phyloP scores from a whole-genome alignment of 495 filamentous ascomycete species.

The Lasiosphaeria ovina region DNA sequence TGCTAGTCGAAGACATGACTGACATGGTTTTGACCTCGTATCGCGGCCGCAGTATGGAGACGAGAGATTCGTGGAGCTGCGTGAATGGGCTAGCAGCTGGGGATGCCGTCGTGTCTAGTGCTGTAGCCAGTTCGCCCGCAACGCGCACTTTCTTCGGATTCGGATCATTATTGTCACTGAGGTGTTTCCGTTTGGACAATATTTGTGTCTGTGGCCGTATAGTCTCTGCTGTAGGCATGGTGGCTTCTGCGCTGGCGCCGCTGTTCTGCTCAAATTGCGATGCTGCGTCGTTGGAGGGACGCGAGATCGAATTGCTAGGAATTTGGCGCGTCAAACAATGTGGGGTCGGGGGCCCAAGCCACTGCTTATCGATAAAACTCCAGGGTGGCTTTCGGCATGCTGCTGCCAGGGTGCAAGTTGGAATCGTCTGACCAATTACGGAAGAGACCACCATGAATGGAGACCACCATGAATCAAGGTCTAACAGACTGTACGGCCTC shows the following conservation, averaged over 20 bases:
- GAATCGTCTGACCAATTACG: neutral
- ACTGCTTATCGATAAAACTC: slow-evolving; percentile 12
- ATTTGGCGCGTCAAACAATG: slow-evolving; percentile 8
- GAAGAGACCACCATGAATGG: too few species aligned
- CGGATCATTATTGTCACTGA: slow-evolving; percentile 12
- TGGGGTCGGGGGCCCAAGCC: slow-evolving; percentile 1
- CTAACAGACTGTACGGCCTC: too few species aligned
- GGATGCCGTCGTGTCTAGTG: slow-evolving; percentile 10
- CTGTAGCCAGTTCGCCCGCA: neutral
- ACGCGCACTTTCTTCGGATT: slow-evolving; percentile 23
- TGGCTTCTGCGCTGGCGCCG: neutral
- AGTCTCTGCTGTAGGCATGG: slow-evolving; percentile 7
- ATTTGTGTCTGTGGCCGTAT: neutral
- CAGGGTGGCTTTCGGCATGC: neutral
- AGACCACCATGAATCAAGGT: too few species aligned
- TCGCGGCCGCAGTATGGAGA: slow-evolving; percentile 26
- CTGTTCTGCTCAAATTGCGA: neutral
- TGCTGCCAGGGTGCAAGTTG: neutral
- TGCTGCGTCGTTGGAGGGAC: neutral
- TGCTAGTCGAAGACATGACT: slow-evolving; percentile 56
- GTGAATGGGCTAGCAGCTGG: slow-evolving; percentile 9
- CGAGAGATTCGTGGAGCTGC: slow-evolving; percentile 26
- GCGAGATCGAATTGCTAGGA: neutral
- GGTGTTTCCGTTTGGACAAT: slow-evolving; percentile 22
- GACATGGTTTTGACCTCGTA: slow-evolving; percentile 44